A percentile compares a stretch with the other conserved stretches of the same genome.
Conservation (phyloP, 2,329 filamentous ascomycete species). For the Trichoderma guizhouense region DNA sequence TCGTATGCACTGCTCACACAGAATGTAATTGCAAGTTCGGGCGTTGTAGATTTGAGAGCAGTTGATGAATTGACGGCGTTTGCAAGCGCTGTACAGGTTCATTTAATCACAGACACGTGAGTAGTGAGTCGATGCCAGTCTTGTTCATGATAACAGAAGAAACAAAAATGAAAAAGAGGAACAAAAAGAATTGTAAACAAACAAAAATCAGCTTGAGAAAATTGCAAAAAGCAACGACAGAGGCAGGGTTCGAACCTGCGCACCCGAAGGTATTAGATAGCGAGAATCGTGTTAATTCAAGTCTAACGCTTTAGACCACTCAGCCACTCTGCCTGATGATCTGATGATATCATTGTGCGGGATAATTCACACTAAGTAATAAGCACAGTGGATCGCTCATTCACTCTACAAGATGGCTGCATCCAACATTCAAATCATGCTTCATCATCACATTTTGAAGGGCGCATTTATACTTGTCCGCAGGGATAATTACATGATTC, state of each 20-base stretch:
- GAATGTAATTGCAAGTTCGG: background rate
- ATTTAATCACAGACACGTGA: background rate
- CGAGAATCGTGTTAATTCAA: conserved; percentile 16
- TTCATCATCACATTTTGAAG: background rate
- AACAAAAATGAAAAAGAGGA: background rate
- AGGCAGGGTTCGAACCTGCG: conserved; percentile 19
- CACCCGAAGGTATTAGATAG: conserved; percentile 19
- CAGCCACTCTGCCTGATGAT: conserved; percentile 14
- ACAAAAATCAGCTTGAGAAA: background rate
- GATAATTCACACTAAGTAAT: background rate
- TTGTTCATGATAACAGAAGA: fast-evolving
- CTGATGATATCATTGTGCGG: background rate
- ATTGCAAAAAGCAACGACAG: conserved; percentile 10
- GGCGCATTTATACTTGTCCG: background rate
- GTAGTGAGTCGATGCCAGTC: background rate
- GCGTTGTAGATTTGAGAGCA: background rate
- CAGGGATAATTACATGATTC: background rate
- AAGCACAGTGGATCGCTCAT: fast-evolving
- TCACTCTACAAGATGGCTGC: background rate
- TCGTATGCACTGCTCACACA: too few species aligned
- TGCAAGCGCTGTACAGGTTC: background rate
- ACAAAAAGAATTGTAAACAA: background rate
- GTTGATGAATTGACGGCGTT: background rate
- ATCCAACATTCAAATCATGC: background rate
- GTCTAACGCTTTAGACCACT: conserved; percentile 19